Evolutionary conservation across 2,329 filamentous ascomycete species (phyloP), one percentile per base, ranked within the genome.

Genomic region (Fusarium acutatum): DNA sequence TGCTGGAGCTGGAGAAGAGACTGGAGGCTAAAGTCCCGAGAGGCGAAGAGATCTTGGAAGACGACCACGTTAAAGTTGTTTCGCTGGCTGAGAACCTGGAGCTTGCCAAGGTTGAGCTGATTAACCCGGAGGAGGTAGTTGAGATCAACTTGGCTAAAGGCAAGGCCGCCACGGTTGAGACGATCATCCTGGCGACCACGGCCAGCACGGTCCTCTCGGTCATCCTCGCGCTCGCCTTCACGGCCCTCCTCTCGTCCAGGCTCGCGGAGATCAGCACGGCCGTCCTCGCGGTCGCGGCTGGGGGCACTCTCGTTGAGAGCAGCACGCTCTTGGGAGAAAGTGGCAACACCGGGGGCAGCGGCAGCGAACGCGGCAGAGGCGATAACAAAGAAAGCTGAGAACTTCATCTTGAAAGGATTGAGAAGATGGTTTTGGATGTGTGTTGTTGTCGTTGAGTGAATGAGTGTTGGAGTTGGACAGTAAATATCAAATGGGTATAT

Each of bases 61-160:
- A 75, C 64, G 67, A 82, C 73, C 60, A 87, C 75, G 78, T 87
- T 82, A 77, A 88, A 81, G 80, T 84, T 83, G 81, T 85, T 83
- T 83, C 79, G 73, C 81, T 67, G 69, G 67, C 82, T 82, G 18
- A 80, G 75, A 54, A 65, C 70, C 78, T 82, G 77, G 64, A 88
- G 82, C 60, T 84, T 80, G 73, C 81, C 80, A 49, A 88, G 81
- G 69, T 85, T 78, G 67, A 88, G 79, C 24, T 80, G 73, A 82
- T 87, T 86, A 81, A 88, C 75, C 69, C 81, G 80, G 73, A 86
- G 83, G 63, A 84, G 82, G 79, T 88, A 85, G 81, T 84, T 82
- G 68, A 84, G 76, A 75, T 85, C 83, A 46, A 84, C 71, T 67
- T 79, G 75, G 71, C 79, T 74, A 79, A 86, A 84, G 64, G 75